These are phyloP conservation scores for Pleurotus salmoneostramineus DNA, from an alignment of 768 basidiomycete genomes.

Conservation along the genomic window DNA sequence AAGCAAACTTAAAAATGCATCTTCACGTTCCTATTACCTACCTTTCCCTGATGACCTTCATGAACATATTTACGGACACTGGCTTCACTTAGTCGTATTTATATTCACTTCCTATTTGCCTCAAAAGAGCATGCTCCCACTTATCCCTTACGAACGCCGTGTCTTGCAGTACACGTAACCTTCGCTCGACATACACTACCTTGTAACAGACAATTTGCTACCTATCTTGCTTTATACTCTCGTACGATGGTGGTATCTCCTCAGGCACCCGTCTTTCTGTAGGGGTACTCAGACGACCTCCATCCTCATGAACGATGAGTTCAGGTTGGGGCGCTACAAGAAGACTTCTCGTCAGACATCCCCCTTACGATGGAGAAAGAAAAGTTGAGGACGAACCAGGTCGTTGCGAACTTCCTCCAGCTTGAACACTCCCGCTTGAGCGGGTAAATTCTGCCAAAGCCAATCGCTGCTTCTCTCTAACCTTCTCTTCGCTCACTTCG, in stretches of 20 bases:
- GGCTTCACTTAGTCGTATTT: too few species aligned
- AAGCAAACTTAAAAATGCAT: too few species aligned
- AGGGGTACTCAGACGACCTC: background rate
- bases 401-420: background rate
- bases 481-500: background rate
- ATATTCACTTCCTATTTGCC: background rate
- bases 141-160: background rate
- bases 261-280: conserved; percentile 4
- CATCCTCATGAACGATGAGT: background rate
- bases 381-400: background rate
- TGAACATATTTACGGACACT: too few species aligned
- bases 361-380: background rate
- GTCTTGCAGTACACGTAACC: background rate
- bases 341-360: background rate
- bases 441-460: background rate
- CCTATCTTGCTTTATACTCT: conserved; percentile 12
- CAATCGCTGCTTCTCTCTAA: background rate
- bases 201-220: background rate
- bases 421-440: background rate
- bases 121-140: background rate
- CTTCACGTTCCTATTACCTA: too few species aligned
- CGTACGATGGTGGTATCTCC: conserved; percentile 18
- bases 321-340: background rate
- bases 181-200: background rate
- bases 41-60: too few species aligned